Evolutionary conservation across 2,329 filamentous ascomycete species (phyloP).

Genomic region (Ophiosphaerella narmari): DNA sequence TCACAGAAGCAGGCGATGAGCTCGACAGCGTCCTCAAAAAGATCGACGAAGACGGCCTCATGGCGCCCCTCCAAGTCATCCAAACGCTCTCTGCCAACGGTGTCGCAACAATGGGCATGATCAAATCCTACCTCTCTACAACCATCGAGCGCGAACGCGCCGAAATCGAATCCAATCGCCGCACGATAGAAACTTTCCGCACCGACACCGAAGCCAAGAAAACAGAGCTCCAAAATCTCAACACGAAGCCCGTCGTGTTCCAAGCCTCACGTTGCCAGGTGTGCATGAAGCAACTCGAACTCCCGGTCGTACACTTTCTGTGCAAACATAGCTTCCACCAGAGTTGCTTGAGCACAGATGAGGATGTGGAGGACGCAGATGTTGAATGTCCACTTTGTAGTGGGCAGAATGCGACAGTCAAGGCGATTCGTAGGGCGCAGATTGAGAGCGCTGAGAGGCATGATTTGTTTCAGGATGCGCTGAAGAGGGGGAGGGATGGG

Average conservation of each 20-base stretch:
- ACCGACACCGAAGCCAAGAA: constrained; percentile 81
- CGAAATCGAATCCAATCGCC: constrained; percentile 82
- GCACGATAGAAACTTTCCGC: constrained; percentile 81
- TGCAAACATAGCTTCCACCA: constrained; percentile 98
- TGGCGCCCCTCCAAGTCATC: constrained; percentile 96
- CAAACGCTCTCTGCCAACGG: constrained; percentile 80
- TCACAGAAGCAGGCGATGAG: constrained; percentile 86
- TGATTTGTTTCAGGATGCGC: constrained; percentile 82
- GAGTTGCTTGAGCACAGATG: constrained; percentile 73
- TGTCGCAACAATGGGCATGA: constrained; percentile 95
- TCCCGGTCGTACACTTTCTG: constrained; percentile 92
- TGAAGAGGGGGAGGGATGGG: constrained; percentile 77
- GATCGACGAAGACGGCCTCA: constrained; percentile 87
- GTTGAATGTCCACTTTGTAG: constrained; percentile 87
- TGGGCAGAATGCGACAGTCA: constrained; percentile 82
- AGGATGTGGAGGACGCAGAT: constrained; percentile 64
- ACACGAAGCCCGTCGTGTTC: constrained; percentile 82
- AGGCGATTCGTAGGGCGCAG: constrained; percentile 83
- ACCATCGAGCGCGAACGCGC: constrained; percentile 87
- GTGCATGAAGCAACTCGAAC: constrained; percentile 76
- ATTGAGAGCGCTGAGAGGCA: constrained; percentile 84
- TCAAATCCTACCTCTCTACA: constrained; percentile 87
- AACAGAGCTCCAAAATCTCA: constrained; percentile 76
- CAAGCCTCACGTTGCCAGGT: constrained; percentile 85
- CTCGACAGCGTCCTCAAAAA: constrained; percentile 78